A percentile compares a stretch with the other conserved stretches of the same genome.
Evolutionary conservation across 352 stramenopile genomes (phyloP).

Genomic region (Pythium myriotylum): DNA sequence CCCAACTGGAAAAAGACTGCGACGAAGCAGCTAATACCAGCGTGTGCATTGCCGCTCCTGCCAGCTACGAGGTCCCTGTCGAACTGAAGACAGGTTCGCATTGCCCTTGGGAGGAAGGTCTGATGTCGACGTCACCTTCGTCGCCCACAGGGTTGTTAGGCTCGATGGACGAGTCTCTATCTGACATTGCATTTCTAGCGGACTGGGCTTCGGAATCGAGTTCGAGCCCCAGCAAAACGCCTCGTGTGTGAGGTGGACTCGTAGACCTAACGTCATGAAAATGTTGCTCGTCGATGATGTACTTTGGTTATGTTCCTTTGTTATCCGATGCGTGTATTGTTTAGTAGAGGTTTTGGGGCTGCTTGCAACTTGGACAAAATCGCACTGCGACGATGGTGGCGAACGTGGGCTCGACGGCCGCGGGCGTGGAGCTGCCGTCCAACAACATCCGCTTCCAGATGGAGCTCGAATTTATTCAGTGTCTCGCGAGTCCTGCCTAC

Average conservation of each 20-base stretch:
- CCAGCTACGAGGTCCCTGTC: constrained; percentile 35
- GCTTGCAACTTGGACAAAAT: too few relatives aligned
- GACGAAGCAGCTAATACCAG: not conserved
- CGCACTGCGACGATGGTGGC: too few relatives aligned
- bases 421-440: constrained; percentile 66
- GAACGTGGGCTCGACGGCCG: constrained; percentile 2
- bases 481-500: constrained; percentile 87
- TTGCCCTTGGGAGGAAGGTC: constrained; percentile 3
- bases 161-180: constrained; percentile 51
- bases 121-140: constrained; percentile 16
- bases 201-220: constrained; percentile 61
- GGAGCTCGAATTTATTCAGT: constrained; percentile 94
- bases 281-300: too few relatives aligned
- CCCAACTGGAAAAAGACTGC: not conserved
- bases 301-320: too few relatives aligned
- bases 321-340: too few relatives aligned
- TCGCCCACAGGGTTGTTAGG: constrained; percentile 16
- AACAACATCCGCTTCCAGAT: constrained; percentile 93
- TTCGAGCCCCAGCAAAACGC: not conserved
- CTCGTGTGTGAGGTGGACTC: not conserved
- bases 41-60: constrained; percentile 7
- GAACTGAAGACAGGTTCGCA: constrained; percentile 51
- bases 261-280: too few relatives aligned
- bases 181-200: constrained; percentile 74
- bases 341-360: too few relatives aligned